phyloP scores from a whole-genome alignment of 2,329 filamentous ascomycete species.

The Ophiosphaerella korrae region DNA sequence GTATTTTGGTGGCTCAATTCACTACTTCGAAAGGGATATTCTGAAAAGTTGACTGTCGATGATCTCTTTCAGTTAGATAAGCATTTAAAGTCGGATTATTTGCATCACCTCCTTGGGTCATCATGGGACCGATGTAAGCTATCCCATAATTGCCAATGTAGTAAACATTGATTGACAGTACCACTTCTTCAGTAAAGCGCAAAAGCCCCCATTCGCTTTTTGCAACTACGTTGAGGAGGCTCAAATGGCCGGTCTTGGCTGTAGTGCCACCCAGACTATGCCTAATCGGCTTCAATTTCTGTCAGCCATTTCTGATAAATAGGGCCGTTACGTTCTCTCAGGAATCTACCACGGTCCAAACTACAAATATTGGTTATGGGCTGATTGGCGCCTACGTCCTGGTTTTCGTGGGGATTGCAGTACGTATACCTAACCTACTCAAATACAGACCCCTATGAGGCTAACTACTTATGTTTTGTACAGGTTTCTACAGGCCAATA shows the following conservation, averaged over 20 bases:
- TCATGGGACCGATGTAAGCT: conserved; percentile 50
- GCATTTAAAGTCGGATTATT: conserved; percentile 48
- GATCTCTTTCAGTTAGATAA: conserved; percentile 55
- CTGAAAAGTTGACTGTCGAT: conserved; percentile 49
- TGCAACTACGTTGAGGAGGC: conserved; percentile 26
- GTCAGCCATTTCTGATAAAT: conserved; percentile 44
- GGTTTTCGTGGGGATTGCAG: conserved; percentile 43
- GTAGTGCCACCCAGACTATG: conserved; percentile 35
- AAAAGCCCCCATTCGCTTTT: conserved; percentile 32
- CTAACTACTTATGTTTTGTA: conserved; percentile 12
- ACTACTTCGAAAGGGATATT: conserved; percentile 57
- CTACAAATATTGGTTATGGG: conserved; percentile 38
- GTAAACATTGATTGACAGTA: conserved; percentile 2
- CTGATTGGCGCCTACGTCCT: conserved; percentile 41
- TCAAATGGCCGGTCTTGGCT: conserved; percentile 39
- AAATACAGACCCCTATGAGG: neutral
- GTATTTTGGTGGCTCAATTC: conserved; percentile 62
- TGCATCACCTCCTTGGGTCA: conserved; percentile 46
- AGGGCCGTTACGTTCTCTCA: conserved; percentile 36
- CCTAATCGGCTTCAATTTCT: conserved; percentile 46
- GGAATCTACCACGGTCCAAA: conserved; percentile 18
- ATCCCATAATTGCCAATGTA: neutral
- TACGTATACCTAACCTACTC: conserved; percentile 18
- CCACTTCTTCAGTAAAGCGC: conserved; percentile 13
- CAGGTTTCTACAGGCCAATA: conserved; percentile 43